Evolutionary conservation across 75 land plant species (phyloP), one percentile per base, ranked within the genome.

Genomic region (Chamaecyparis obtusa): DNA sequence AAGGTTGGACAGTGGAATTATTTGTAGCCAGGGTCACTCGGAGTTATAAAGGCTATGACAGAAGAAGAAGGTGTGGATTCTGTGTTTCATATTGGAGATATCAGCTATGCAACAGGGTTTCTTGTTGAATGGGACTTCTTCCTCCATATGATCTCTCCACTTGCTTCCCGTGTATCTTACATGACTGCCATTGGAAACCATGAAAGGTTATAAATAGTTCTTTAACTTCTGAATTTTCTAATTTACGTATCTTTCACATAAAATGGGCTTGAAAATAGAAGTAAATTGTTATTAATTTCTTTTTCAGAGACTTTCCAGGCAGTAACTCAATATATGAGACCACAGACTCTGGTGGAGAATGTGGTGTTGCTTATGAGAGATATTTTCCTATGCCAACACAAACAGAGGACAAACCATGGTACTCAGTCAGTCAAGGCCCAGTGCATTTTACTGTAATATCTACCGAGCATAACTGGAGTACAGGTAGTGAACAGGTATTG

Each of bases 171-270:
- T 3, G 92, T 95, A 60, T 80, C 99, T 13, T 97, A 97, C 88
- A 97, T 97, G 98, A 97, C 98, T 35, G 94, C 96, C 55, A 97
- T 97, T 76, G 99, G 99, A 5, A 97, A 97, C 88, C 99, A 97
- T 83, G 99, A 97, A 78, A 95, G 96, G 95, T 94, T 32, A 39
- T 10, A 6, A 74, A 74, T 74, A 74, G 0, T 74, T 33, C 13
- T 1, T 32, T 33, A 13, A 74, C 2, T 74, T 32, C 8, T 6
- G 46, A 39, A 39, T 39, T 6, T 2, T 39, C 21, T 8, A 35
- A 2, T 24, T 76, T 16, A 11, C 16, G 7, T 36, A 1, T 8
- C 13, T 49, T 5, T 0, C 32, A 8, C 4, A 86, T 9, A 1
- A 11, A 71, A 30, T 30, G 10, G 35, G 14, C n/a, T 37, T 9